These are phyloP conservation scores for Gossypium schwendimanii DNA, from an alignment of 441 rosid genomes.

Conservation along the genomic window DNA sequence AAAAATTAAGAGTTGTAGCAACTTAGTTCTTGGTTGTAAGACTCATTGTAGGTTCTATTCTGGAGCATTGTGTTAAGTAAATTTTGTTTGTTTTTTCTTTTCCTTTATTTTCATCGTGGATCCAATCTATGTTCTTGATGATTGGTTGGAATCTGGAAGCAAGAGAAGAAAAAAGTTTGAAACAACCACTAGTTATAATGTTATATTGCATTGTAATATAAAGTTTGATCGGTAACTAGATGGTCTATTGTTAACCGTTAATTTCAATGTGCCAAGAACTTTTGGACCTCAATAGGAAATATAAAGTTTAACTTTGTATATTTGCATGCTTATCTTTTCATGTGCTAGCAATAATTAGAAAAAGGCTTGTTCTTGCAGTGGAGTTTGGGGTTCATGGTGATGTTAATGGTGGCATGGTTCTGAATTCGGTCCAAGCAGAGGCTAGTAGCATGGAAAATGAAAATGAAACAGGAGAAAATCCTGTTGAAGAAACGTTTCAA, in stretches of 20 bases:
- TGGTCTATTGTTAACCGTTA: background rate
- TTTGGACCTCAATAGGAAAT: background rate
- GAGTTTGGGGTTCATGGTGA: conserved; percentile 55
- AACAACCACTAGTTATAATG: background rate
- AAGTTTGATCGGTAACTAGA: background rate
- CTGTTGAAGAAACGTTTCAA: conserved; percentile 43
- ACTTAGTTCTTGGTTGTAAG: background rate
- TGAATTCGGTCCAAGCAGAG: conserved; percentile 39
- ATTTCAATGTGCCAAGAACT: background rate
- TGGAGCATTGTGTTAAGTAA: background rate
- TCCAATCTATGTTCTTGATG: background rate
- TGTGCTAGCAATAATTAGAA: background rate
- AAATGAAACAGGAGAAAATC: conserved; percentile 46
- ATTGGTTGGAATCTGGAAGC: background rate
- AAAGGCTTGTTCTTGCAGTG: conserved; percentile 52
- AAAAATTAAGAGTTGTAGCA: background rate
- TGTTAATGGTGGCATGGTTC: conserved; percentile 38
- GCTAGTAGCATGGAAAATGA: conserved; percentile 36
- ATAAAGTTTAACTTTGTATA: background rate
- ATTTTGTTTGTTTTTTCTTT: background rate
- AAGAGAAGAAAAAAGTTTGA: background rate
- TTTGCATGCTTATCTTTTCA: background rate
- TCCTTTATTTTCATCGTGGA: background rate
- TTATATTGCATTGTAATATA: background rate
- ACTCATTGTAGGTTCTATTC: background rate